Evolutionary conservation across 371 early-diverging fungal species (phyloP).

Genomic region (Rhizopus delemar): DNA sequence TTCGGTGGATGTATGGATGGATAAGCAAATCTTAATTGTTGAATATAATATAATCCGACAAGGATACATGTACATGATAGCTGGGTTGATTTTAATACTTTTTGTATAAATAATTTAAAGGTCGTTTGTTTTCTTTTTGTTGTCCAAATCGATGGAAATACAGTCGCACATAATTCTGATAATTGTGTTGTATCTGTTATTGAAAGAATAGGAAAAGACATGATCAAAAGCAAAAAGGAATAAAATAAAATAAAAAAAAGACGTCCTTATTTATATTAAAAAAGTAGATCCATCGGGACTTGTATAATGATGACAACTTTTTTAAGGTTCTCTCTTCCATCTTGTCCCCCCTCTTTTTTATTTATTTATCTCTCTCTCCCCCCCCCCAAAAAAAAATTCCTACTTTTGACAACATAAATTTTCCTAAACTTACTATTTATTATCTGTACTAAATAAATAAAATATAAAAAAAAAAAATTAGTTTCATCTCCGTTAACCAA

Average conservation of each 20-base stretch:
- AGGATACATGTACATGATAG: slow-evolving; percentile 47
- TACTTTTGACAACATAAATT: too few relatives aligned
- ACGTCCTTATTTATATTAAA: slow-evolving; percentile 3
- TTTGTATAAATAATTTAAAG: slow-evolving; percentile 44
- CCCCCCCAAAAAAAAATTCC: neutral
- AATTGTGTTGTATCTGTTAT: slow-evolving; percentile 36
- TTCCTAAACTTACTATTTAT: too few relatives aligned
- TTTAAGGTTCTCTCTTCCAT: too few relatives aligned
- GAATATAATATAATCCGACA: slow-evolving; percentile 46
- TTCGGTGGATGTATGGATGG: slow-evolving; percentile 45
- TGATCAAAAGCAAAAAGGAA: neutral
- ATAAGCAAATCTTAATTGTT: slow-evolving; percentile 40
- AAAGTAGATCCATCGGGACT: neutral
- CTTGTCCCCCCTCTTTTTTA: slow-evolving; percentile 2
- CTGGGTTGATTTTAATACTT: slow-evolving; percentile 57
- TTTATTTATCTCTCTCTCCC: neutral
- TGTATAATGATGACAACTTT: neutral
- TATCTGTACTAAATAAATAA: neutral
- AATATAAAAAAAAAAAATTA: neutral
- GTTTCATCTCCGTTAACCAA: too few relatives aligned
- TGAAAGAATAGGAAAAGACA: slow-evolving; percentile 18
- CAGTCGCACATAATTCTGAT: slow-evolving; percentile 48
- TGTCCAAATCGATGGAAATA: slow-evolving; percentile 51
- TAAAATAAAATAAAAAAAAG: slow-evolving; percentile 1
- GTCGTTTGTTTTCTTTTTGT: slow-evolving; percentile 25